phyloP scores from a whole-genome alignment of 2,329 filamentous ascomycete species.

The Cordyceps pruinosa region DNA sequence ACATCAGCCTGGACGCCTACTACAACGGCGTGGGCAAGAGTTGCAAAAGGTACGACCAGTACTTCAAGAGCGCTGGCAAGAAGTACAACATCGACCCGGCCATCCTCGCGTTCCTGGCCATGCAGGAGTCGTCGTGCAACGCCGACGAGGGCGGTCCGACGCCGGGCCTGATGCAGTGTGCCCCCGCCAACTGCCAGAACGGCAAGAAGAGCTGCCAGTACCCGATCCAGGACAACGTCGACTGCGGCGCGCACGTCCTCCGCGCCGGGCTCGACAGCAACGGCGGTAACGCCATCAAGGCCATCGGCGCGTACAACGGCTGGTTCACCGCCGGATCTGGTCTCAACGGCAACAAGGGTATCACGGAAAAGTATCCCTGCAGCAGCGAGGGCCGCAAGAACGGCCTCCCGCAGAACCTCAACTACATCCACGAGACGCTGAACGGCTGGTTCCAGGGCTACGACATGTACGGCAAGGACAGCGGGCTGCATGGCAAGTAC shows the following conservation, averaged over 20 bases:
- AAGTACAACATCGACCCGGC: constrained; percentile 28
- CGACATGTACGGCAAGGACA: constrained; percentile 25
- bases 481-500: constrained; percentile 15
- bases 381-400: constrained; percentile 20
- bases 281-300: constrained; percentile 25
- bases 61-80: constrained; percentile 25
- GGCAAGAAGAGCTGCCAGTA: constrained; percentile 24
- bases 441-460: constrained; percentile 31
- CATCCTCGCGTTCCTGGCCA: constrained; percentile 28
- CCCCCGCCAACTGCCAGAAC: constrained; percentile 28
- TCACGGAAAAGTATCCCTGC: constrained; percentile 20
- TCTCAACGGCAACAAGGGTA: constrained; percentile 23
- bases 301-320: constrained; percentile 30
- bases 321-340: constrained; percentile 27
- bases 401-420: constrained; percentile 28
- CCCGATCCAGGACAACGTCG: constrained; percentile 27
- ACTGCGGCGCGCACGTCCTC: constrained; percentile 28
- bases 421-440: constrained; percentile 29
- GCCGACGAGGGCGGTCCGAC: constrained; percentile 27
- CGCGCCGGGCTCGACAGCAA: constrained; percentile 18
- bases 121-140: constrained; percentile 30
- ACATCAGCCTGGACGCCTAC: constrained; percentile 21
- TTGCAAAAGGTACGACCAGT: constrained; percentile 26
- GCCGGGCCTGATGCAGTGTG: constrained; percentile 31
- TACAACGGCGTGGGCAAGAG: constrained; percentile 19